A percentile compares a stretch with the other conserved stretches of the same genome.
Conservation (phyloP, 1,139 yeast genomes). For the Pichia sp. region DNA sequence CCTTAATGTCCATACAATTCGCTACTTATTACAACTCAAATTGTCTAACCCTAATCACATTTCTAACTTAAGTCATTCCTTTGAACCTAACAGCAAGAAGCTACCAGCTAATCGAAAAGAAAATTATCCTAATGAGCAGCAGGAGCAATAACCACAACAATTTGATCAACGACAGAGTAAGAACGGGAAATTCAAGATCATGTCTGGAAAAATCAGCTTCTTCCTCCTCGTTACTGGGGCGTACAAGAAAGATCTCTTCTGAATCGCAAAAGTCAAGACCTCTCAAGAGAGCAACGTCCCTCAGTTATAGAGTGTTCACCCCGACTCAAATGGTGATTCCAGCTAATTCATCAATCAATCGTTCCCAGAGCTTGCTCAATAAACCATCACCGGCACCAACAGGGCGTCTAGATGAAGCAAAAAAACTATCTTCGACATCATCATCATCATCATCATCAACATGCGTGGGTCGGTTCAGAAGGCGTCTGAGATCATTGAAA, state of each 20-base stretch:
- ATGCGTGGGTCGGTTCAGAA: slow-evolving; percentile 6
- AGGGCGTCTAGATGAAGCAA: neutral
- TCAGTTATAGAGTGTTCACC: slow-evolving; percentile 23
- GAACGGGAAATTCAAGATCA: neutral
- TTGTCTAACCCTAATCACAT: neutral
- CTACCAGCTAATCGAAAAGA: neutral
- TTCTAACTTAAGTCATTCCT: slow-evolving; percentile 14
- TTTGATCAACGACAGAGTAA: neutral
- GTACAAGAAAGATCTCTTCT: slow-evolving; percentile 21
- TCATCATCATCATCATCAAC: too few species aligned
- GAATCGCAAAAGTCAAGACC: slow-evolving; percentile 22
- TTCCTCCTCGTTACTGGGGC: slow-evolving; percentile 12
- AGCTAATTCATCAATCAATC: neutral
- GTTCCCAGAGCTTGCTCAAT: slow-evolving; percentile 16
- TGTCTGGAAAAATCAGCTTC: neutral
- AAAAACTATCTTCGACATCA: neutral
- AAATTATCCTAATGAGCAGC: neutral
- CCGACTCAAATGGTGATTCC: slow-evolving; percentile 19
- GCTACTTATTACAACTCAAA: neutral
- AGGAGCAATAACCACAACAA: neutral
- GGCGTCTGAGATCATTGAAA: slow-evolving; percentile 9
- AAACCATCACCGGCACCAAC: slow-evolving; percentile 8
- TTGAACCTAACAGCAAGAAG: neutral
- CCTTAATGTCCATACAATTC: neutral
- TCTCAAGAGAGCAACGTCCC: slow-evolving; percentile 28